These are phyloP conservation scores for Eugenia klotzschiana DNA, from an alignment of 441 rosid species.

Conservation along the genomic window DNA sequence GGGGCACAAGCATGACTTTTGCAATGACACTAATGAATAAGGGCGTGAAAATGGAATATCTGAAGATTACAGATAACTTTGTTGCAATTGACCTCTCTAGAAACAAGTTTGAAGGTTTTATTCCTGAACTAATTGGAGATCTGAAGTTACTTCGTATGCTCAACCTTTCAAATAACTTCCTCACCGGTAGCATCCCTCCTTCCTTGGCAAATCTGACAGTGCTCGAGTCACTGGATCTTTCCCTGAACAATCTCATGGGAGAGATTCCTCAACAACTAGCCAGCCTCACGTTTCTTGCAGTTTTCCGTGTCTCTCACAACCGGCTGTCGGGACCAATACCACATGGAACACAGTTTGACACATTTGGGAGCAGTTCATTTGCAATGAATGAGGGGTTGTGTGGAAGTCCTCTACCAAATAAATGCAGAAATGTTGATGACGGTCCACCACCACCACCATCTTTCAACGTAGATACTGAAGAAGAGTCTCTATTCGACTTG, in stretches of 20 bases:
- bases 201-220: not conserved
- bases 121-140: not conserved
- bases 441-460: not conserved
- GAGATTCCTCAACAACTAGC: not conserved
- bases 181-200: not conserved
- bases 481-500: not conserved
- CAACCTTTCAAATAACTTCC: not conserved
- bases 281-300: not conserved
- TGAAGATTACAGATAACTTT: fast-evolving
- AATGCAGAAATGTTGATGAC: not conserved
- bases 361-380: fast-evolving
- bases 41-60: not conserved
- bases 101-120: not conserved
- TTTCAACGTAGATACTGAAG: not conserved
- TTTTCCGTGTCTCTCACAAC: no score
- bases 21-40: not conserved
- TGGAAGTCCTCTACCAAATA: not conserved
- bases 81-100: not conserved
- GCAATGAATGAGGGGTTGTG: not conserved
- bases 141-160: not conserved
- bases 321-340: no score
- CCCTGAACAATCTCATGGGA: fast-evolving
- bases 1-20: not conserved
- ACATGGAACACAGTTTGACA: not conserved
- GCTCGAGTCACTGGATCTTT: not conserved